These are phyloP conservation scores for Hylodesmum podocarpum DNA, from an alignment of 306 rosid genomes.

Conservation along the genomic window DNA sequence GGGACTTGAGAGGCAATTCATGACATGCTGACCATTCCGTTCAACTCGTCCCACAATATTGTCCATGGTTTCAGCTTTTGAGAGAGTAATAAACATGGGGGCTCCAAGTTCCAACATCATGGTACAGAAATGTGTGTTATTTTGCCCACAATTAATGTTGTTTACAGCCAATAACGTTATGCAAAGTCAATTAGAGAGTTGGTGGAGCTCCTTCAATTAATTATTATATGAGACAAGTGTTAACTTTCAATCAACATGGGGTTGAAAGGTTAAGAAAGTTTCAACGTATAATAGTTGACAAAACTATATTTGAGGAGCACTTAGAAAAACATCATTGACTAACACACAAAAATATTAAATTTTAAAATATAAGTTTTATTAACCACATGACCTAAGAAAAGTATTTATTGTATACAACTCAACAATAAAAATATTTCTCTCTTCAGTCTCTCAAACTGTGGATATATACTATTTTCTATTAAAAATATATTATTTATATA, in stretches of 20 bases:
- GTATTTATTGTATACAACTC: no score
- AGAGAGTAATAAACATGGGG: background rate
- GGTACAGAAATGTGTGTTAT: slow-evolving; percentile 18
- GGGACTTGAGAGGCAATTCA: slow-evolving; percentile 20
- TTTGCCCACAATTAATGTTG: background rate
- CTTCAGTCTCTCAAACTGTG: no score
- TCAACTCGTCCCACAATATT: slow-evolving; percentile 9
- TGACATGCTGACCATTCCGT: slow-evolving; percentile 8
- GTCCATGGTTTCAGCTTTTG: slow-evolving; percentile 17
- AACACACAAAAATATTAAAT: background rate
- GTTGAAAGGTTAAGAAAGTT: background rate
- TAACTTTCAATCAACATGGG: background rate
- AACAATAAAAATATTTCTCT: no score
- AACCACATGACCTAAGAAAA: no score
- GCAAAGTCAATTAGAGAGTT: slow-evolving; percentile 2
- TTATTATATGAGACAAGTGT: slow-evolving; percentile 19
- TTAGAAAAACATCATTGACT: background rate
- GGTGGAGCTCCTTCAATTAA: background rate
- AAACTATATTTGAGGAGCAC: no score
- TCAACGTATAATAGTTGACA: background rate
- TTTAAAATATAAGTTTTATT: no score
- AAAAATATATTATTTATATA: background rate
- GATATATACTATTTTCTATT: background rate
- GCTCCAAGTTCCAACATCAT: slow-evolving; percentile 35
- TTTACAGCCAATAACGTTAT: background rate